Base-by-base conservation (phyloP, 495 filamentous ascomycete genomes). In the Stereocaulon alpinum region DNA sequence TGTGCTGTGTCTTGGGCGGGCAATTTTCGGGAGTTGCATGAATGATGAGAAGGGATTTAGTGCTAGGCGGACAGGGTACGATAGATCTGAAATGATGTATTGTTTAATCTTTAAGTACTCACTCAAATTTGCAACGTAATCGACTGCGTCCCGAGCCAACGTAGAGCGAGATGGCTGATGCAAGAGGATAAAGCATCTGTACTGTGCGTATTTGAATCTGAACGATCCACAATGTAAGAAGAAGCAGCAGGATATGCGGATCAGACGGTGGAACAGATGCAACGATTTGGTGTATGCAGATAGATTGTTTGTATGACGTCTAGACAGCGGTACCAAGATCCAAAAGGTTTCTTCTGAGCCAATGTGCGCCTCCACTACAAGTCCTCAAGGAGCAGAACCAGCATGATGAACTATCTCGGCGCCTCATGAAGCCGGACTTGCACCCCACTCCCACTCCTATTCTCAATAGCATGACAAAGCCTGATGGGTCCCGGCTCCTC, bases 391-490 rank as follows among this genome's bases (percentile, higher is more conserved):
- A n/a, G 22, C 12, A 32, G 27, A 4, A 7, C 17, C 4, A 27
- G n/a, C 30, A 42, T 42, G 24, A 24, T 24, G 24, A 24, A 24
- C 24, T 15, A 43, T 22, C 30, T 44, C 20, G 27, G 45, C 9
- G 66, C 69, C 37, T 68, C 64, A 55, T 71, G 72, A 27, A 77
- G 55, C 34, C 63, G 58, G 17, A 74, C 69, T 55, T 74, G 66
- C 6, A 76, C 74, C 29, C 74, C 75, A 9, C 69, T 74, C n/a
- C 72, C 75, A 24, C 74, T 74, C 50, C 74, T 65, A 54, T 77
- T 76, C 60, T 76, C 75, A 53, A 77, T 76, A 3, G 73, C 74
- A 44, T 74, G 74, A 62, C 75, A 72, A 40, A 77, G 66, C 18
- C 66, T 62, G 32, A 74, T 67, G 43, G 71, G 65, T 10, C 49